Conservation (phyloP, 2,329 filamentous ascomycete genomes). For the Juglanconis juglandina region DNA sequence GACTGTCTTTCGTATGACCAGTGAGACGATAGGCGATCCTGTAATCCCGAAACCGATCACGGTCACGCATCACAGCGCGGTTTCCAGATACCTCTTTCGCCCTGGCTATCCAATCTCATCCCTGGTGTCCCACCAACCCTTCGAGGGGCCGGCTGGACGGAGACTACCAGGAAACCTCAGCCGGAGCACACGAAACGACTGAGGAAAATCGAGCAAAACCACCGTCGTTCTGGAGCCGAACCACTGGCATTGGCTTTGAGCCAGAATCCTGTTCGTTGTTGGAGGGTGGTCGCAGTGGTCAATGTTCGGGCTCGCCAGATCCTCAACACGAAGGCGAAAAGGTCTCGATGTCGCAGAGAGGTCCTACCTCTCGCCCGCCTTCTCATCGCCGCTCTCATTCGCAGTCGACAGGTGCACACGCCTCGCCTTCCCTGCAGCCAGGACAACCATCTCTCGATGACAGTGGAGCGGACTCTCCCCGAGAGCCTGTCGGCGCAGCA, state of each 20-base stretch:
- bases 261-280: constrained; percentile 20
- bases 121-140: constrained; percentile 21
- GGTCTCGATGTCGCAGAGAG: constrained; percentile 64
- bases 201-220: constrained; percentile 3
- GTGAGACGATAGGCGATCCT: constrained; percentile 11
- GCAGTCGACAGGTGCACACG: constrained; percentile 34
- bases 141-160: constrained; percentile 18
- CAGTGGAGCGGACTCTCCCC: constrained; percentile 25
- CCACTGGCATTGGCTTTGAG: constrained; percentile 18
- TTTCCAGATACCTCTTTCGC: constrained; percentile 18
- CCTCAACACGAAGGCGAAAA: constrained; percentile 53
- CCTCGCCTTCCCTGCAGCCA: constrained; percentile 29
- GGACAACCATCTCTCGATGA: constrained; percentile 30
- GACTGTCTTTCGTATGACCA: constrained; percentile 14
- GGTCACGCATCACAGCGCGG: constrained; percentile 13
- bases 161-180: constrained; percentile 15
- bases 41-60: constrained; percentile 6
- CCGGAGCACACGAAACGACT: constrained; percentile 6
- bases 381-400: constrained; percentile 48
- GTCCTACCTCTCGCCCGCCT: constrained; percentile 52
- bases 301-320: constrained; percentile 55
- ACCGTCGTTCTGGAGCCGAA: constrained; percentile 7
- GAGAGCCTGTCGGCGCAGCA: constrained; percentile 25
- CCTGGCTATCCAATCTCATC: constrained; percentile 25
- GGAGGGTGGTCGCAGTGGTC: constrained; percentile 37